Conservation (phyloP, 2,329 filamentous ascomycete species). For the Colletotrichum simmondsii region DNA sequence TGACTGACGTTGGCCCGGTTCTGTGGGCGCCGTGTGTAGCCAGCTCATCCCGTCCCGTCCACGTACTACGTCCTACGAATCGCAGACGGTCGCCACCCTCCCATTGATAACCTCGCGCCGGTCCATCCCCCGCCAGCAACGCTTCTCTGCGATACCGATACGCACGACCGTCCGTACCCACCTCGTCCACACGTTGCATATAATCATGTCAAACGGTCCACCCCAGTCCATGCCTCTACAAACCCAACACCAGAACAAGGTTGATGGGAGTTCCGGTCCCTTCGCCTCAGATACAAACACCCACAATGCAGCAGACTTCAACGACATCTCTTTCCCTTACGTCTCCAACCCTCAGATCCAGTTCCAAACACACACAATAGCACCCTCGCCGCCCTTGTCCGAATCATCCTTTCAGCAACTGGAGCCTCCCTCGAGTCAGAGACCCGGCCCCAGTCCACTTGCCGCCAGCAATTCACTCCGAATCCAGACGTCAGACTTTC, state of each 20-base stretch:
- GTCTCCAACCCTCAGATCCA: conserved; percentile 39
- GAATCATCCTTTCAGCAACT: conserved; percentile 36
- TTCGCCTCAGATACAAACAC: conserved; percentile 31
- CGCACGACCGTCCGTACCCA: conserved; percentile 32
- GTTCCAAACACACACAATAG: conserved; percentile 52
- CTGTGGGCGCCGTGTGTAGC: conserved; percentile 17
- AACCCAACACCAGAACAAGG: conserved; percentile 27
- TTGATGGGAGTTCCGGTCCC: conserved; percentile 29
- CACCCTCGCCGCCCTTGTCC: conserved; percentile 47
- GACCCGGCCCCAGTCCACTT: conserved; percentile 26
- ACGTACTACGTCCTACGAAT: conserved; percentile 18
- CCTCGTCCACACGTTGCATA: conserved; percentile 29
- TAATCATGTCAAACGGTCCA: conserved; percentile 35
- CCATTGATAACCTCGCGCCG: conserved; percentile 41
- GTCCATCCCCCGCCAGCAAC: conserved; percentile 31
- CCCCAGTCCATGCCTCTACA: conserved; percentile 32
- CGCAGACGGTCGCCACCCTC: conserved; percentile 33
- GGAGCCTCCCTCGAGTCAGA: conserved; percentile 18
- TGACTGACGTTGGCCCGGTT: conserved; percentile 16
- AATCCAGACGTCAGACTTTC: conserved; percentile 49
- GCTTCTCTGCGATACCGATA: conserved; percentile 28
- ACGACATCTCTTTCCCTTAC: conserved; percentile 35
- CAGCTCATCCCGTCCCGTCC: neutral
- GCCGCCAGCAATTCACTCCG: conserved; percentile 42
- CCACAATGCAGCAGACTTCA: conserved; percentile 30